Evolutionary conservation across 2,329 filamentous ascomycete genomes (phyloP).

Genomic region (Sphaerulina populicola): DNA sequence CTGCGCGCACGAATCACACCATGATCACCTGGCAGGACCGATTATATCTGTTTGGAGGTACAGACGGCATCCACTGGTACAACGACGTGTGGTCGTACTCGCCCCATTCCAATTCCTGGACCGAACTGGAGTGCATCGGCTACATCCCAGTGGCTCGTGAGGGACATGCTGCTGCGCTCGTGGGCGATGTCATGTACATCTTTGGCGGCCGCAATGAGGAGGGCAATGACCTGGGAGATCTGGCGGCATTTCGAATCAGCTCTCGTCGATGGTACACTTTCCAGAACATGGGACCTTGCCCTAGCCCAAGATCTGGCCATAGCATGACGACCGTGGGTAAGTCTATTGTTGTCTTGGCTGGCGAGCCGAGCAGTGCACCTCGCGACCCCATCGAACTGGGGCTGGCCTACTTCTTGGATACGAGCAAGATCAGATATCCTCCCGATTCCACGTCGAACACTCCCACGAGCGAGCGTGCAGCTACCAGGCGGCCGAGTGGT

Average conservation of each 20-base stretch:
- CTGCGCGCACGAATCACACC: slow-evolving; percentile 88
- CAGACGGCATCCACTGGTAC: slow-evolving; percentile 93
- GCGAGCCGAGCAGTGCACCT: slow-evolving; percentile 83
- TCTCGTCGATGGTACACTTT: slow-evolving; percentile 97
- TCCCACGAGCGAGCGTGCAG: slow-evolving; percentile 24
- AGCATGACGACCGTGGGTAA: slow-evolving; percentile 96
- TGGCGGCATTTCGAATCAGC: slow-evolving; percentile 75
- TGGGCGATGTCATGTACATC: slow-evolving; percentile 98
- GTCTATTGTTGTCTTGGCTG: slow-evolving; percentile 82
- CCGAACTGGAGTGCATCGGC: slow-evolving; percentile 87
- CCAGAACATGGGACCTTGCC: slow-evolving; percentile 97
- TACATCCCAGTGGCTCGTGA: slow-evolving; percentile 92
- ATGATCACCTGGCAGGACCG: slow-evolving; percentile 87
- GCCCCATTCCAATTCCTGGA: slow-evolving; percentile 71
- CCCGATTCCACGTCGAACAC: slow-evolving; percentile 44
- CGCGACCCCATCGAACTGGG: slow-evolving; percentile 75
- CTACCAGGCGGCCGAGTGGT: slow-evolving; percentile 27
- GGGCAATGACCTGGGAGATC: slow-evolving; percentile 80
- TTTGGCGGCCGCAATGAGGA: slow-evolving; percentile 95
- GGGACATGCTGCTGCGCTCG: slow-evolving; percentile 85
- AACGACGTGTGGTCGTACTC: slow-evolving; percentile 99
- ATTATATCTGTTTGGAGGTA: slow-evolving; percentile 94
- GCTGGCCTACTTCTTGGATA: slow-evolving; percentile 86
- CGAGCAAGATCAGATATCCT: slow-evolving; percentile 91
- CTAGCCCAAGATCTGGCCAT: slow-evolving; percentile 86